Conservation (phyloP, 306 rosid genomes). For the Acacia melanoxylon region DNA sequence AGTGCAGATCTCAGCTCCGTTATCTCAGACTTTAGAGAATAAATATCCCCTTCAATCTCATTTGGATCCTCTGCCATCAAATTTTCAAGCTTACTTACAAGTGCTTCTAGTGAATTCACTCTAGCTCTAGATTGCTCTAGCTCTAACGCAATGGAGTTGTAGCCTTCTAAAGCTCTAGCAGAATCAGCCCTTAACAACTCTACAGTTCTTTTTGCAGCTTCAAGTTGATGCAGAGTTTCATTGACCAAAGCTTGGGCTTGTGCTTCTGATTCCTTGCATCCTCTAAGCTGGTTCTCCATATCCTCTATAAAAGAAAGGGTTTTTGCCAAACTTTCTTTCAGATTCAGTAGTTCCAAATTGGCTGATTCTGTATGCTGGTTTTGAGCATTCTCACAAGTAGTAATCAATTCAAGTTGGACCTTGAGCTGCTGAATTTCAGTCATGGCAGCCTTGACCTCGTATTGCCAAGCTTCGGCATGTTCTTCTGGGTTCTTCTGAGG, state of each 20-base stretch:
- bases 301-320: constrained; percentile 59
- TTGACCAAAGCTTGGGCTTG: constrained; percentile 52
- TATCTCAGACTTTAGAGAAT: constrained; percentile 57
- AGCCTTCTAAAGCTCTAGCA: constrained; percentile 49
- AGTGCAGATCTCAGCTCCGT: constrained; percentile 50
- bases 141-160: constrained; percentile 56
- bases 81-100: constrained; percentile 50
- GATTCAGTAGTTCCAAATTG: constrained; percentile 57
- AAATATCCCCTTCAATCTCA: constrained; percentile 38
- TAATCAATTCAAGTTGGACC: constrained; percentile 62
- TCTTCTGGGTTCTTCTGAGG: constrained; percentile 56
- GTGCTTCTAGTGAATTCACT: constrained; percentile 56
- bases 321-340: constrained; percentile 68
- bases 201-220: constrained; percentile 58
- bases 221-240: constrained; percentile 72
- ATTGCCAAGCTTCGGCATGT: constrained; percentile 50
- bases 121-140: constrained; percentile 59
- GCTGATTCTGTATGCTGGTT: constrained; percentile 47
- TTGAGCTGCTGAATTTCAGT: constrained; percentile 74
- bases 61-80: constrained; percentile 11
- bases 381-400: constrained; percentile 50
- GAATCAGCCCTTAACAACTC: constrained; percentile 64
- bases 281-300: constrained; percentile 58
- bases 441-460: constrained; percentile 53
- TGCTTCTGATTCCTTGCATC: constrained; percentile 66